Evolutionary conservation across 2,329 filamentous ascomycete species (phyloP).

Genomic region (Microcyclospora tardicrescens): DNA sequence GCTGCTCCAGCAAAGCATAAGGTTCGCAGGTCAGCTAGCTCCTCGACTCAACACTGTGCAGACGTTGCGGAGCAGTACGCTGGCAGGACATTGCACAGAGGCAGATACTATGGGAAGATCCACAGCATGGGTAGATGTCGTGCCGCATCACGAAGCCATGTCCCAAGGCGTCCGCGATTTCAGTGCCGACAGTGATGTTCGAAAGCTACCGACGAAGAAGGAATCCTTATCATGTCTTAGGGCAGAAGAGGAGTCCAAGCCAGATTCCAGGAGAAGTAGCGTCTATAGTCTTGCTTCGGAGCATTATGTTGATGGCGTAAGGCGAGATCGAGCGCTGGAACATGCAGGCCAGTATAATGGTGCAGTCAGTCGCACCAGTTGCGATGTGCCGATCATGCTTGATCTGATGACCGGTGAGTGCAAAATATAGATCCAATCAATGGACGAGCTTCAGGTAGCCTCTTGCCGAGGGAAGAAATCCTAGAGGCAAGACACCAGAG

Average conservation of each 20-base stretch:
- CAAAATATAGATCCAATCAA: too few relatives aligned
- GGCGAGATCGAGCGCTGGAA: too few relatives aligned
- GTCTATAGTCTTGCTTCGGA: slow-evolving; percentile 3
- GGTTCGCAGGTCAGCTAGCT: slow-evolving; percentile 1
- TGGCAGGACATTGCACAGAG: not conserved
- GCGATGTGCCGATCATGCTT: not conserved
- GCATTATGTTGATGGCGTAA: too few relatives aligned
- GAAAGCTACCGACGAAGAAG: too few relatives aligned
- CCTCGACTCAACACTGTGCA: slow-evolving; percentile 6
- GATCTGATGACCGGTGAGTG: not conserved
- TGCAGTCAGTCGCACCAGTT: not conserved
- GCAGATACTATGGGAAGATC: not conserved
- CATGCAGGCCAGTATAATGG: too few relatives aligned
- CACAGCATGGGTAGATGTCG: slow-evolving; percentile 8
- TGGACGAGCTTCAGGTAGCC: too few relatives aligned
- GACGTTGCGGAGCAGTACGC: slow-evolving; percentile 6
- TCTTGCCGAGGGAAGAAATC: too few relatives aligned
- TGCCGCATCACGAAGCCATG: not conserved
- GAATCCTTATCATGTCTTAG: too few relatives aligned
- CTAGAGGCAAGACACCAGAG: too few relatives aligned
- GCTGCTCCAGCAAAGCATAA: slow-evolving; percentile 6
- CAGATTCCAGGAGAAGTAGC: slow-evolving; percentile 1
- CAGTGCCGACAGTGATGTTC: not conserved
- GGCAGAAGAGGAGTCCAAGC: too few relatives aligned
- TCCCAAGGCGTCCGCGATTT: not conserved